These are phyloP conservation scores for Papiliotrema fonsecae DNA, from an alignment of 1,284 basidiomycete species.

Conservation along the genomic window DNA sequence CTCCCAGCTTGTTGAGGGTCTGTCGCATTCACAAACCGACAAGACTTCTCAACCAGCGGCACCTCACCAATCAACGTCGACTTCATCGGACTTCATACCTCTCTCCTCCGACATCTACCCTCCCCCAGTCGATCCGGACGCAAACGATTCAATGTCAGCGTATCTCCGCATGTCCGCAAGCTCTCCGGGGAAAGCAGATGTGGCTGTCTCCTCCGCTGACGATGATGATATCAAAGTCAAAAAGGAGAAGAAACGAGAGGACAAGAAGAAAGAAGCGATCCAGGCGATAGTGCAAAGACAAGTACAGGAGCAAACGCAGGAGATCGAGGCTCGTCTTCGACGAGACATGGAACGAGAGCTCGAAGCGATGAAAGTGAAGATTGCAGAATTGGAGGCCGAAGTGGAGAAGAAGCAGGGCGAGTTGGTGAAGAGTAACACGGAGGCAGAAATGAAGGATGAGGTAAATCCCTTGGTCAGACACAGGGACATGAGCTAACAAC, in stretches of 20 bases:
- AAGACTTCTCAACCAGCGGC: too few species aligned
- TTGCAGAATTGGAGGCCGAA: conserved; percentile 8
- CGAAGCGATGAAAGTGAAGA: conserved; percentile 2
- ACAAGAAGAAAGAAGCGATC: neutral
- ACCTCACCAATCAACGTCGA: too few species aligned
- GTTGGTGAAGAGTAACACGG: neutral
- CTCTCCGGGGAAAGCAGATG: too few species aligned
- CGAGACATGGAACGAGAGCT: conserved; percentile 4
- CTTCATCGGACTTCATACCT: too few species aligned
- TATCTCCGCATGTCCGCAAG: too few species aligned
- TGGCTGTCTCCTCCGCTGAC: too few species aligned
- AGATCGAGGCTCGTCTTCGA: neutral
- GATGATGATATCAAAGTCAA: too few species aligned
- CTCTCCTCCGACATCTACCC: too few species aligned
- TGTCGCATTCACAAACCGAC: too few species aligned
- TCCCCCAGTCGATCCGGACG: too few species aligned
- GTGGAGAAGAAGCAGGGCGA: conserved; percentile 11
- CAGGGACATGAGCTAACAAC: neutral
- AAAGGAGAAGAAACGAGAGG: conserved; percentile 1
- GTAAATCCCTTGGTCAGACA: neutral
- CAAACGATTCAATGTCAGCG: too few species aligned
- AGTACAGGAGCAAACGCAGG: neutral
- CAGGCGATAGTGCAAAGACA: neutral
- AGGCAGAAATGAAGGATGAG: neutral
- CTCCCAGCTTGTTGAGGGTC: too few species aligned